Evolutionary conservation across 2,329 filamentous ascomycete genomes (phyloP).

Genomic region (Hymenoscyphus scutula): DNA sequence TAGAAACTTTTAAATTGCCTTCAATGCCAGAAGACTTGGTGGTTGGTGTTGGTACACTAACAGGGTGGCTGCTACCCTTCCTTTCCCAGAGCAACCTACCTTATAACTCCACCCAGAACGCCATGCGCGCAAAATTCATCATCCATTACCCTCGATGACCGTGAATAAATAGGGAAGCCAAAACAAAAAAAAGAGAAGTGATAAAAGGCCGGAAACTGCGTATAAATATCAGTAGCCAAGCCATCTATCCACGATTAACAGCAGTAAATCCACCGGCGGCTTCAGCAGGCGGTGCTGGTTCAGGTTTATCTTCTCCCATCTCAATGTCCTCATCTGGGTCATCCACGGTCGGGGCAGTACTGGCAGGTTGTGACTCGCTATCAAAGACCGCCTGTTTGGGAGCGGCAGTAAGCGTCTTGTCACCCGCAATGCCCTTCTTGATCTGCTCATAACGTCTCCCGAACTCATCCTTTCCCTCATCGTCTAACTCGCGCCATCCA

Average conservation of each 20-base stretch:
- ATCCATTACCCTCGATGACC: neutral
- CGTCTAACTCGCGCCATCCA: constrained; percentile 31
- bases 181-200: neutral
- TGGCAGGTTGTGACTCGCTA: constrained; percentile 18
- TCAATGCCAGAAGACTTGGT: neutral
- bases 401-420: constrained; percentile 21
- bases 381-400: constrained; percentile 24
- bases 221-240: neutral
- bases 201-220: neutral
- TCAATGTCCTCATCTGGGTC: constrained; percentile 33
- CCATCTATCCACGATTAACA: constrained; percentile 28
- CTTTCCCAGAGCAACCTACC: neutral
- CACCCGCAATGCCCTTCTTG: constrained; percentile 32
- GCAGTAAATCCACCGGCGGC: constrained; percentile 33
- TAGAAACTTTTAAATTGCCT: neutral
- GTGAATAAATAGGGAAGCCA: neutral
- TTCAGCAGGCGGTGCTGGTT: constrained; percentile 16
- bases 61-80: neutral
- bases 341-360: constrained; percentile 23
- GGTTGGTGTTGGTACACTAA: neutral
- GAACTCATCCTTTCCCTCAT: constrained; percentile 25
- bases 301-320: constrained; percentile 38
- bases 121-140: neutral
- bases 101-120: neutral
- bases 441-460: constrained; percentile 30